Evolutionary conservation across 2,329 filamentous ascomycete genomes (phyloP), one percentile per base, ranked within the genome.

Genomic region (Epichloe elymi): DNA sequence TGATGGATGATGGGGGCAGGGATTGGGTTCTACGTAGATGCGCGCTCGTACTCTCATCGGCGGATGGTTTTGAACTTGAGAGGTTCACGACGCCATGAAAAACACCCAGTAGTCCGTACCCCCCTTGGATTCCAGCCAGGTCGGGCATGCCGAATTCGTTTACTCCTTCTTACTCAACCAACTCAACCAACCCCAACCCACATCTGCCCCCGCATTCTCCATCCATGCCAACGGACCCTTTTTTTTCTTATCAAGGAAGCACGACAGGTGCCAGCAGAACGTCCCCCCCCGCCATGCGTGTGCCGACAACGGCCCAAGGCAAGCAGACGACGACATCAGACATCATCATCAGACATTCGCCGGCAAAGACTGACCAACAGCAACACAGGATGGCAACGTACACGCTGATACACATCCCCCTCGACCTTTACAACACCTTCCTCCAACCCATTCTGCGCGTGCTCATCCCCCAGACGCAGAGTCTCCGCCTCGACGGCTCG

Each of bases 391-490:
- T 61, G 88, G 88, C 58, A 84, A 84, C 83, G 56, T 81, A 95
- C 60, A 88, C 83, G 61, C 76, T 98, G 54, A 88, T 97, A 61
- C 90, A 96, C 66, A 90, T 97, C 53, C 90, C 91, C 1, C 72
- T 94, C 54, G 74, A 83, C 50, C 76, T 93, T 46, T 85, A 95
- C 67, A 74, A 84, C 5, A 78, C 76, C 56, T 88, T 96, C 59
- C 71, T 96, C 15, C 88, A 94, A 62, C 83, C 90, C 2, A 90
- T 97, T 57, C 74, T 96, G n/a, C 82, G 83, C 58, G 76, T 95
- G 39, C 77, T 97, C 44, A 79, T 94, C 51, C 88, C 88, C 14
- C 75, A 80, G 54, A 71, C 70, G 19, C 70, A 74, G 52, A 65
- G 63, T 51, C 57, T 69, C 51, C 58, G 59, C 65, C 70, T 59